Evolutionary conservation across 257 asterid species (phyloP).

Genomic region (Solanum rostratum): DNA sequence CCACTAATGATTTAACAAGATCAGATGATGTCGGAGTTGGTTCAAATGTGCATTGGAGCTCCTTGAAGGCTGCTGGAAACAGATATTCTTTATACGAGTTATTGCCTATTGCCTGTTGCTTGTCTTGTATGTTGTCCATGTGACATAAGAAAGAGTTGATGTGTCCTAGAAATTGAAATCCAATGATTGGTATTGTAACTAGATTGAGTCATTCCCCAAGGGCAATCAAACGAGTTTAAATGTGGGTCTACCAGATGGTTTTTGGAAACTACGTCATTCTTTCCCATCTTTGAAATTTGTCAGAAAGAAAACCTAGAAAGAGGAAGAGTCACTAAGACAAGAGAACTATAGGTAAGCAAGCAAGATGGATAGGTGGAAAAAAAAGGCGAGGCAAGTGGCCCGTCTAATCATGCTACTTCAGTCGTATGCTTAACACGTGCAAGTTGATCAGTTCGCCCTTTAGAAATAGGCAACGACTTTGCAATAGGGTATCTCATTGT

Average conservation of each 20-base stretch:
- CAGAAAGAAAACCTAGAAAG: too few relatives aligned
- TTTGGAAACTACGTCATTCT: not conserved
- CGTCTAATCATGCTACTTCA: too few relatives aligned
- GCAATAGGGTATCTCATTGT: not conserved
- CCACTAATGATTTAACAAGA: not conserved
- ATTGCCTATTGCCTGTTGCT: not conserved
- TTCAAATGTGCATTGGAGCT: not conserved
- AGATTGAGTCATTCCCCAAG: not conserved
- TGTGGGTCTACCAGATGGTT: not conserved
- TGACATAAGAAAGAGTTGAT: not conserved
- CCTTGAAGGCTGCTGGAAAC: not conserved
- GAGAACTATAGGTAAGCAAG: too few relatives aligned
- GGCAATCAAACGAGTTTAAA: not conserved
- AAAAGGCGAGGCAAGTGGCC: too few relatives aligned
- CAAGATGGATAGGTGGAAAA: too few relatives aligned
- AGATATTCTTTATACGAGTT: not conserved
- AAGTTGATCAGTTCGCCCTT: too few relatives aligned
- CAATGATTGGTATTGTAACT: not conserved
- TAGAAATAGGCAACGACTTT: not conserved
- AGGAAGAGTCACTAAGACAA: too few relatives aligned
- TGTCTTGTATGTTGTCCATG: not conserved
- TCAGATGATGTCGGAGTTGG: not conserved
- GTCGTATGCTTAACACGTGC: too few relatives aligned
- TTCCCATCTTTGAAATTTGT: not conserved
- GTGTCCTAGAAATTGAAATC: not conserved